Evolutionary conservation across 768 basidiomycete genomes (phyloP).

Genomic region (Rhizopogon salebrosus): DNA sequence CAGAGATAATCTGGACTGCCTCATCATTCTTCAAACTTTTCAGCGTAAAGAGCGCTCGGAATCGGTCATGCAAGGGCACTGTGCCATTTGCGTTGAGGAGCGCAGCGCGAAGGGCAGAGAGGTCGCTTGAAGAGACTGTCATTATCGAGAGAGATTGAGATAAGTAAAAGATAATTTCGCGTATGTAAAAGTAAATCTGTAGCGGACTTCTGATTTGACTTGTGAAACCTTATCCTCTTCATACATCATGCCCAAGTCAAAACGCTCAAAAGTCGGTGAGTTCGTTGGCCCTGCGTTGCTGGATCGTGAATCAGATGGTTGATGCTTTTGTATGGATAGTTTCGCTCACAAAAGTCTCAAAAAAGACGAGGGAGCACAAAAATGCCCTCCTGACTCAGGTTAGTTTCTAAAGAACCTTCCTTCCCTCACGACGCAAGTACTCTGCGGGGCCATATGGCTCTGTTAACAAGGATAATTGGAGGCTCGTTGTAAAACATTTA

Average conservation of each 20-base stretch:
- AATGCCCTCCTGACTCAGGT: constrained; percentile 76
- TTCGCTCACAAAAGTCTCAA: constrained; percentile 88
- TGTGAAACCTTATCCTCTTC: constrained; percentile 4
- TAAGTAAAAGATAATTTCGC: constrained; percentile 29
- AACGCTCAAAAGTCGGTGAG: constrained; percentile 83
- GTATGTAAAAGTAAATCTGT: not conserved
- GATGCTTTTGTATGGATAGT: constrained; percentile 42
- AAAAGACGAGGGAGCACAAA: constrained; percentile 93
- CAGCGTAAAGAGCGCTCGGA: constrained; percentile 87
- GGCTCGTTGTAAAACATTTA: not conserved
- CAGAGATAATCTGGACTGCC: constrained; percentile 80
- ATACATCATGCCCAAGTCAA: constrained; percentile 78
- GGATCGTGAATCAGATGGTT: constrained; percentile 3
- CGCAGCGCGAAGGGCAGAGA: constrained; percentile 62
- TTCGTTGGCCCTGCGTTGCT: constrained; percentile 9
- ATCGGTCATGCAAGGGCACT: constrained; percentile 79
- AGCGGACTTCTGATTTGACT: constrained; percentile 46
- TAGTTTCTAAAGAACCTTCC: constrained; percentile 13
- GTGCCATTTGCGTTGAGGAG: constrained; percentile 74
- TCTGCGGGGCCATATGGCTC: not conserved
- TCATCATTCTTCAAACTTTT: constrained; percentile 77
- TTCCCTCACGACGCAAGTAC: not conserved
- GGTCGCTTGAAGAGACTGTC: constrained; percentile 44
- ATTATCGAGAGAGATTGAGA: constrained; percentile 24
- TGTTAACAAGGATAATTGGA: too few species aligned